Percentiles rank a stretch among this genome's conserved stretches.
phyloP scores from a whole-genome alignment of 768 basidiomycete genomes.

The Naematelia encephala region DNA sequence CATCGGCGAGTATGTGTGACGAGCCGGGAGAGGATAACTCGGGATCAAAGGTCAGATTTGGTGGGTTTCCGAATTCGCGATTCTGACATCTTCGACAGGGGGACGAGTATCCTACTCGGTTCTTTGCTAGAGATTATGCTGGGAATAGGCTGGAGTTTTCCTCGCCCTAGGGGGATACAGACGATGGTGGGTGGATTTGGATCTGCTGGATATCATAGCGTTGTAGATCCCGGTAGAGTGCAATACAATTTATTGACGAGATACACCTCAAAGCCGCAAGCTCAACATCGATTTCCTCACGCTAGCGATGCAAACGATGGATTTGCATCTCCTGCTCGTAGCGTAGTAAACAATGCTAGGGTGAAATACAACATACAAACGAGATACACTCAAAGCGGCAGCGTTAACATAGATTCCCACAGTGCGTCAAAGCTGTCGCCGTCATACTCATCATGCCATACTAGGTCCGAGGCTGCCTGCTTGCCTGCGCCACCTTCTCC shows the following conservation, averaged over 20 bases:
- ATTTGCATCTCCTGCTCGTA: too few relatives aligned
- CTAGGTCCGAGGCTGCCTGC: not conserved
- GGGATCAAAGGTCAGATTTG: constrained; percentile 24
- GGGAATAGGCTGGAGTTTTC: constrained; percentile 47
- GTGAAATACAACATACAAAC: not conserved
- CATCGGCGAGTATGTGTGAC: constrained; percentile 35
- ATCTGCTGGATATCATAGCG: too few relatives aligned
- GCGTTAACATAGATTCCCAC: not conserved
- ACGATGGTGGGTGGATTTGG: too few relatives aligned
- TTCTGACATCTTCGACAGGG: constrained; percentile 22
- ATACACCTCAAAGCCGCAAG: too few relatives aligned
- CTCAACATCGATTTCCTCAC: too few relatives aligned
- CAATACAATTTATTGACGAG: too few relatives aligned
- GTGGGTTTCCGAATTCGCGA: not conserved
- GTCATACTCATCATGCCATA: not conserved
- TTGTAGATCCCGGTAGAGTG: too few relatives aligned
- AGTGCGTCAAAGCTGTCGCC: not conserved
- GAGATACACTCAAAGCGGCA: not conserved
- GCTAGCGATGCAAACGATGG: too few relatives aligned
- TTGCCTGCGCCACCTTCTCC: not conserved
- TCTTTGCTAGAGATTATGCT: constrained; percentile 47
- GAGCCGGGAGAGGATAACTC: constrained; percentile 40
- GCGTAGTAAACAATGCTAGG: too few relatives aligned
- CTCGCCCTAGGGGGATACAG: too few relatives aligned
- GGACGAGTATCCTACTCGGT: constrained; percentile 43